Percentiles rank a stretch among this genome's conserved stretches.
phyloP scores from a whole-genome alignment of 768 basidiomycete species.

The Lactarius vividus region DNA sequence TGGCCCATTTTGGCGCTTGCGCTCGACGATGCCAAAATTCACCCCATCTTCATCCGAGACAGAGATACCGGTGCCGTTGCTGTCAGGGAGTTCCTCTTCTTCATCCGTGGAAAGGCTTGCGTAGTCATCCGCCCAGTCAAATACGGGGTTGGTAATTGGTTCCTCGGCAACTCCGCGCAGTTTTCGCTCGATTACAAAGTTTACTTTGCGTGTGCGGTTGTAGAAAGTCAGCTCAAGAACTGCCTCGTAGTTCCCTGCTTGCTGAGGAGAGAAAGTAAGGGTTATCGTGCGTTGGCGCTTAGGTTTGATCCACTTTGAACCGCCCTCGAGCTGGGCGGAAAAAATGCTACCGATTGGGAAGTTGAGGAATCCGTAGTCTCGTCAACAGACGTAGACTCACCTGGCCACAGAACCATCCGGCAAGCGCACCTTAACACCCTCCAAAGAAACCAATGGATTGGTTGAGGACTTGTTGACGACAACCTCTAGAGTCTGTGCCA shows the following conservation, averaged over 20 bases:
- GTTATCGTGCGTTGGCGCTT: neutral
- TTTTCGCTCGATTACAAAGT: conserved; percentile 12
- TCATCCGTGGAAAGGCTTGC: conserved; percentile 5
- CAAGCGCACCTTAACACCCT: neutral
- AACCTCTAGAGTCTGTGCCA: conserved; percentile 1
- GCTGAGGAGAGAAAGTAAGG: conserved; percentile 11
- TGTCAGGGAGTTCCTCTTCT: conserved; percentile 36
- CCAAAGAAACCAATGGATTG: conserved; percentile 1
- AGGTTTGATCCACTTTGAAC: conserved; percentile 1
- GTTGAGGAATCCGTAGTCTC: neutral
- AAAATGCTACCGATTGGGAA: conserved; percentile 3
- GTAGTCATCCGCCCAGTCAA: neutral
- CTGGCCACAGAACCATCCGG: neutral
- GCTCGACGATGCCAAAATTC: conserved; percentile 54
- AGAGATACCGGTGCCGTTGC: conserved; percentile 47
- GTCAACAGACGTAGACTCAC: conserved; percentile 3
- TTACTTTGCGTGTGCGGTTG: neutral
- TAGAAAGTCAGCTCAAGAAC: conserved; percentile 16
- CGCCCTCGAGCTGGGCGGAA: conserved; percentile 11
- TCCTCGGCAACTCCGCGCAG: conserved; percentile 7
- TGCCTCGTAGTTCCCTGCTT: conserved; percentile 16
- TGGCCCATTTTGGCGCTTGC: conserved; percentile 31
- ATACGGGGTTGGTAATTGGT: neutral
- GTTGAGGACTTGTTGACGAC: conserved; percentile 7
- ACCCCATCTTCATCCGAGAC: conserved; percentile 35